Evolutionary conservation across 2,329 filamentous ascomycete genomes (phyloP), one percentile per base, ranked within the genome.

Genomic region (Tolypocladium tropicale): DNA sequence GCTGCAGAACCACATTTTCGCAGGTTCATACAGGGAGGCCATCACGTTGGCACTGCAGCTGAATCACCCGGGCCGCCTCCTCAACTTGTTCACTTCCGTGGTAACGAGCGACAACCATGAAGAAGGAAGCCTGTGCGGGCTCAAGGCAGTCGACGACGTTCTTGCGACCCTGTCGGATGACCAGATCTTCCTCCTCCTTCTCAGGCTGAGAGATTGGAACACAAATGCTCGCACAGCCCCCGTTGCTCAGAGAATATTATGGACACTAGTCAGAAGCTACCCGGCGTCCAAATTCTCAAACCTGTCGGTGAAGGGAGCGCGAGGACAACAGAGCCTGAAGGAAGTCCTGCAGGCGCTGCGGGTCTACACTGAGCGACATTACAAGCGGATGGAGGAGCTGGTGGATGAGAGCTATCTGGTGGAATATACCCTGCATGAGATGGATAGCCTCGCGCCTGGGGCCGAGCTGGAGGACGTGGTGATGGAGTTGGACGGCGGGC

Each of bases 371-470:
- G 91, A 97, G 72, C 82, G 92, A 61, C 94, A 99, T 70, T 96
- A 95, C 71, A 88, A 86, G 70, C 81, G 93, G 55, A 81, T 94
- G 63, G 92, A 96, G 69, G 93, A 95, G 66, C 75, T 96, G 63
- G 84, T 92, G 43, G 93, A 97, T 68, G 94, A 97, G 76, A 95
- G 92, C 67, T 97, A 92, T 72, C 73, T 99, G 65, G 82, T 97
- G 43, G 90, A 96, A 72, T 97, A 95, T 79, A 95, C 93, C 60
- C 76, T 97, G 60, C 82, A 86, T 65, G 89, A 96, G 75, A 97
- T 97, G 92, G 91, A 95, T 67, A 88, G 79, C 68, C 78, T 86
- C 59, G 77, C 76, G 43, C 78, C 80, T 9, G 64, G 72, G 49
- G 58, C 74, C 55, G 70, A 69, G 53, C 39, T 9, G 9, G 63